Evolutionary conservation across 306 rosid genomes (phyloP).

Genomic region (Inga oerstediana): DNA sequence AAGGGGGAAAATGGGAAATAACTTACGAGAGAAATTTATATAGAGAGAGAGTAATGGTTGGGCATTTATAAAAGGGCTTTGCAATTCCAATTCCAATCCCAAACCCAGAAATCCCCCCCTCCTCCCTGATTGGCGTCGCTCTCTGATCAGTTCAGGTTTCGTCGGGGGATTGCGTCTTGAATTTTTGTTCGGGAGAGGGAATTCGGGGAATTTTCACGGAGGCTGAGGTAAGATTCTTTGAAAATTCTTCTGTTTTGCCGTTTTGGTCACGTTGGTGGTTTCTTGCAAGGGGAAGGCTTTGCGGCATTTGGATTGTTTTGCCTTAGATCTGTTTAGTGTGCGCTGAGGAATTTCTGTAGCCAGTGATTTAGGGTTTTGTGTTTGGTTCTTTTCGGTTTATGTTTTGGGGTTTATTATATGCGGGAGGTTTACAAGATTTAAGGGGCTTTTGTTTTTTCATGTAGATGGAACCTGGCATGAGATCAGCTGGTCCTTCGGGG

Average conservation of each 20-base stretch:
- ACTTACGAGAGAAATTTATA: background rate
- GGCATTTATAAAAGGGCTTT: slow-evolving; percentile 36
- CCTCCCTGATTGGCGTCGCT: slow-evolving; percentile 1
- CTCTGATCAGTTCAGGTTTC: slow-evolving; percentile 36
- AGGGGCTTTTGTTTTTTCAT: slow-evolving; percentile 42
- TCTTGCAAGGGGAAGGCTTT: slow-evolving; percentile 8
- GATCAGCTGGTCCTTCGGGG: slow-evolving; percentile 70
- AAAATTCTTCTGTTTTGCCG: slow-evolving; percentile 28
- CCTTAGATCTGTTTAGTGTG: slow-evolving; percentile 60
- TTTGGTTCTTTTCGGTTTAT: slow-evolving; percentile 25
- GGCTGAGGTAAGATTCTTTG: slow-evolving; percentile 59
- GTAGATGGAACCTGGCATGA: slow-evolving; percentile 74
- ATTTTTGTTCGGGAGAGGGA: slow-evolving; percentile 17
- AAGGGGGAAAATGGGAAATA: background rate
- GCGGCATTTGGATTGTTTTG: slow-evolving; percentile 34
- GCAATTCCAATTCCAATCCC: slow-evolving; percentile 32
- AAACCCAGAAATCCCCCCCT: background rate
- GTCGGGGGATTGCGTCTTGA: slow-evolving; percentile 35
- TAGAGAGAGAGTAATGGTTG: slow-evolving; percentile 5
- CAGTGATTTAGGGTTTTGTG: background rate
- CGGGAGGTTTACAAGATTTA: slow-evolving; percentile 36
- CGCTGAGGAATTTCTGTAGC: slow-evolving; percentile 43
- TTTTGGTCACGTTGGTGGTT: slow-evolving; percentile 18
- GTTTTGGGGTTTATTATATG: slow-evolving; percentile 39
- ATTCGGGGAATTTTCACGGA: slow-evolving; percentile 24